Percentiles rank a stretch among this genome's conserved stretches.
Conservation (phyloP, 352 stramenopile genomes). For the Saprolegnia diclina region DNA sequence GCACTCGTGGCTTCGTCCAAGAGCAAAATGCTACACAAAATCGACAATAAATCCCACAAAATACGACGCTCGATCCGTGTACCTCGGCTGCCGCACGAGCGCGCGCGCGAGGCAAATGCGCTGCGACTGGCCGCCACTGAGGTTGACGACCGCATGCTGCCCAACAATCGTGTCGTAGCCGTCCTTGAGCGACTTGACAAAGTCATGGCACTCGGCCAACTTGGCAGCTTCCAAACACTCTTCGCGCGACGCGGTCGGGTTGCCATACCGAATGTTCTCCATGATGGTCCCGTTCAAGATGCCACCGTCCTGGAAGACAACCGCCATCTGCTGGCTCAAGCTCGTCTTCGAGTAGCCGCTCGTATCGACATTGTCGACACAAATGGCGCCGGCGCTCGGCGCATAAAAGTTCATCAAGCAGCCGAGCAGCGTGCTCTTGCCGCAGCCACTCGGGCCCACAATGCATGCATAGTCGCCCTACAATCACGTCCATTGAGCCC, state of each 20-base stretch:
- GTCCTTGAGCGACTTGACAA: conserved; percentile 24
- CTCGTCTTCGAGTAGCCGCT: conserved; percentile 84
- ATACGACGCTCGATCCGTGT: too few species aligned
- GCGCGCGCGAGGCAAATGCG: conserved; percentile 27
- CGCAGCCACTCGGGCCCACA: conserved; percentile 75
- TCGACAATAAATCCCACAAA: not conserved
- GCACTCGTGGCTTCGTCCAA: conserved; percentile 27
- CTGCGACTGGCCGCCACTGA: conserved; percentile 28
- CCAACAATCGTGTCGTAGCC: conserved; percentile 28
- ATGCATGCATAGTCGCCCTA: conserved; percentile 82
- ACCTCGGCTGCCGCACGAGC: conserved; percentile 20
- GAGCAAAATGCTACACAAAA: conserved; percentile 17
- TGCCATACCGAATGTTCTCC: conserved; percentile 79
- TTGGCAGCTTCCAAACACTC: conserved; percentile 77
- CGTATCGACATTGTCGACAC: conserved; percentile 48
- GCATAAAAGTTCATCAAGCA: conserved; percentile 88
- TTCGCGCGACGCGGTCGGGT: conserved; percentile 47
- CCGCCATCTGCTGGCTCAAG: conserved; percentile 81
- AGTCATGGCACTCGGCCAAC: conserved; percentile 44
- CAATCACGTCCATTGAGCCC: too few species aligned
- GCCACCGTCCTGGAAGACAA: conserved; percentile 83
- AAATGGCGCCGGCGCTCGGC: conserved; percentile 69
- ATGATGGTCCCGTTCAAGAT: conserved; percentile 85
- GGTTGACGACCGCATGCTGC: conserved; percentile 25
- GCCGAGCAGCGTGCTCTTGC: conserved; percentile 81